Base-by-base conservation (phyloP, 1,139 yeast genomes). In the Hyphopichia khmerensis region DNA sequence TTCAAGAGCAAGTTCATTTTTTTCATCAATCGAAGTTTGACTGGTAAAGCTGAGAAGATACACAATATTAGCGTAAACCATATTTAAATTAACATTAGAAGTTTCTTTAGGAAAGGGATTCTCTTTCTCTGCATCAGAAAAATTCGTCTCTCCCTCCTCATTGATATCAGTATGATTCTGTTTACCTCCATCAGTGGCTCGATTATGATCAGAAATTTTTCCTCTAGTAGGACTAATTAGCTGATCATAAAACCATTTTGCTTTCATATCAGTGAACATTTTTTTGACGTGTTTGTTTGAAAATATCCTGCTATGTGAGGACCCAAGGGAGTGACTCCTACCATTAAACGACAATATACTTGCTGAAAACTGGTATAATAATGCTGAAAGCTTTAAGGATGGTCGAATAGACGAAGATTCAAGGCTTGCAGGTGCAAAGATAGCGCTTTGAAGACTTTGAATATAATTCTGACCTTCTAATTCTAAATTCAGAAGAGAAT, bases 41-140 rank as follows among this genome's bases (percentile, higher is more conserved):
- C 45, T 42, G 8, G 55, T 48, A 44, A 66, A 65, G 24, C 58
- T 60, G 11, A 60, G 46, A 35, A 67, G 41, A 43, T 60, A 66
- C 5, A 55, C 49, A 15, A 51, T 45, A 40, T 66, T 58, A 3
- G 69, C 66, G 40, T 62, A 50, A 14, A 29, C 17, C 4, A 10
- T 17, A 14, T 15, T 14, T 29, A 11, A 11, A 11, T 26, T 26
- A 3, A 26, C 13, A 9, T 8, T 21, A 6, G 24, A 21, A 21
- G 13, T 26, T 26, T 8, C n/a, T n/a, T n/a, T n/a, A n/a, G n/a
- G n/a, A n/a, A n/a, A n/a, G n/a, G n/a, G n/a, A n/a, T n/a, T n/a
- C n/a, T 7, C 9, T 7, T 13, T 3, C 4, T 7, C n/a, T 26
- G 4, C 13, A 7, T 13, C 29, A 26, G 29, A 7, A 26, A 4